A percentile compares a stretch with the other conserved stretches of the same genome.
These are phyloP conservation scores for Suhomyces bribrorum DNA, from an alignment of 1,139 yeast genomes.

Conservation along the genomic window DNA sequence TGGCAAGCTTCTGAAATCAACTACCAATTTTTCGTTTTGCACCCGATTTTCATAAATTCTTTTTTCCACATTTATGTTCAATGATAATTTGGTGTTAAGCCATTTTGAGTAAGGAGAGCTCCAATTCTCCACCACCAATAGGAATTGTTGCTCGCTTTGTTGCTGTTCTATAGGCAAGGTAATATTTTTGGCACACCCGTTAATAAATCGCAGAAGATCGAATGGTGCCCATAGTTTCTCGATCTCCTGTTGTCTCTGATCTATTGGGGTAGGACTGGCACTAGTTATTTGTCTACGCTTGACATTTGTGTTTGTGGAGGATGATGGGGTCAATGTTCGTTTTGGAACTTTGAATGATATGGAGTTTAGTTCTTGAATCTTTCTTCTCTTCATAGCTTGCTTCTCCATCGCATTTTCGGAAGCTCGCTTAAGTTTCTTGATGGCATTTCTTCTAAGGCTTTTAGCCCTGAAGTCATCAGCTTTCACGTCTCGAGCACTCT, in stretches of 20 bases:
- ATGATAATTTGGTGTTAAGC: constrained; percentile 43
- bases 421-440: constrained; percentile 25
- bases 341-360: constrained; percentile 33
- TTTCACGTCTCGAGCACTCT: constrained; percentile 39
- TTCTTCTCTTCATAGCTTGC: constrained; percentile 28
- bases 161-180: constrained; percentile 23
- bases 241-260: constrained; percentile 34
- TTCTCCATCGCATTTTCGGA: constrained; percentile 28
- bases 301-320: constrained; percentile 10
- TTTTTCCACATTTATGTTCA: constrained; percentile 31
- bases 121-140: constrained; percentile 51
- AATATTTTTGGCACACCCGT: constrained; percentile 25
- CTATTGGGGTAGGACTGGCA: constrained; percentile 15
- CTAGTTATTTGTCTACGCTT: constrained; percentile 18
- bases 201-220: constrained; percentile 28
- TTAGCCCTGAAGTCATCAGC: constrained; percentile 38
- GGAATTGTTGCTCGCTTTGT: constrained; percentile 28
- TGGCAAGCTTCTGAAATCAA: constrained; percentile 43
- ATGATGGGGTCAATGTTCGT: constrained; percentile 21
- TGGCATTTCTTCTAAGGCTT: constrained; percentile 25
- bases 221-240: constrained; percentile 45
- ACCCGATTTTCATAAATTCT: constrained; percentile 30
- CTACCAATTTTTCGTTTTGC: constrained; percentile 23
- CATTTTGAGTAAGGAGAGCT: constrained; percentile 43
- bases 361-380: constrained; percentile 46